Base-by-base conservation (phyloP, 495 filamentous ascomycete genomes). In the Immersiella caudata region DNA sequence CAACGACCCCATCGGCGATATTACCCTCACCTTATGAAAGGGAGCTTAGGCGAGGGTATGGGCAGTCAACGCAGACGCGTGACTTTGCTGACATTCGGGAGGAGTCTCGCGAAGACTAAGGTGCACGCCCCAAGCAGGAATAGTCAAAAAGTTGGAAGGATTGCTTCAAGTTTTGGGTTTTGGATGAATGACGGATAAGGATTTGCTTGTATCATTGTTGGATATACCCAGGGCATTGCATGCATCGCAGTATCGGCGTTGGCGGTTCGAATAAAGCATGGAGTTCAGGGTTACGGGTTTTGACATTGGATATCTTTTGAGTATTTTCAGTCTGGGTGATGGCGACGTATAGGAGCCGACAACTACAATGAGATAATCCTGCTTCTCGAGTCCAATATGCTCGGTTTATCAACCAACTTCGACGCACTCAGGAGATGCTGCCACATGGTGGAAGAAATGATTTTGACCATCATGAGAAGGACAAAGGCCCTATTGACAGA, bases 1-100 rank as follows among this genome's bases (percentile, higher is more conserved):
- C 76, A 0, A 73, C 71, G 0, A 78, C 76, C 0, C 76, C 76
- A 1, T 73, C 71, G 4, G 75, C 76, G 1, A 72, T 76, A 0
- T 61, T 79, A 5, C 60, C 76, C 0, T 70, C 70, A 21, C 76
- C 76, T 0, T 62, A 71, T 46, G 76, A 79, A 52, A 46, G 75
- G 16, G 68, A 73, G 58, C 27, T 79, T 26, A 66, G 76, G 36
- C 60, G 40, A 35, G 60, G 55, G 40, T 77, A 77, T 56, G 55
- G 35, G 21, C 54, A 66, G 63, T 64, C 69, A 52, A 51, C 68
- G 16, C 62, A 65, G 55, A 70, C 71, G 57, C 71, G 74, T 0
- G 70, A 60, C 52, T 78, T 78, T 65, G 65, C 65, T 9, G 75
- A 74, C 60, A 74, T 77, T 1, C 49, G 46, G 20, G 75, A 78